phyloP scores from a whole-genome alignment of 306 rosid species.

The Vicia faba region DNA sequence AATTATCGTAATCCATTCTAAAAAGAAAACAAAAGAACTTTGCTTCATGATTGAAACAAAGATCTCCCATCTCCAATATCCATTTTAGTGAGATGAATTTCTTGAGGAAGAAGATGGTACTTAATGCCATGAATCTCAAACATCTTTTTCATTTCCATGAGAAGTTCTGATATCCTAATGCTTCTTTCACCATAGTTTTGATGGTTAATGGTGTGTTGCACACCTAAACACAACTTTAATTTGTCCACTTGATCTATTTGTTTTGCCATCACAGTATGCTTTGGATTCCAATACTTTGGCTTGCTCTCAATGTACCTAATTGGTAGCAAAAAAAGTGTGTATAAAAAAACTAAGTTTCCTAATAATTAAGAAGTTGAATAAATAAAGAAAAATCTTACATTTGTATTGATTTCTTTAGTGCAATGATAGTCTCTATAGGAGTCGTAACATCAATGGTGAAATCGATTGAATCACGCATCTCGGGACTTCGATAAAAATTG shows the following conservation, averaged over 20 bases:
- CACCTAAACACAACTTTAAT: conserved; percentile 44
- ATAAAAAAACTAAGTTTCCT: neutral
- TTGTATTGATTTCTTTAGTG: conserved; percentile 58
- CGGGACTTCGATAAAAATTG: conserved; percentile 61
- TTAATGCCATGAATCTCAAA: conserved; percentile 52
- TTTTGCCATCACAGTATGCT: conserved; percentile 53
- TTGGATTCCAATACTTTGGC: conserved; percentile 62
- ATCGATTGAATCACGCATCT: conserved; percentile 51
- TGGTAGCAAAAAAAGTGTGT: neutral
- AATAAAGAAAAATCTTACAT: conserved; percentile 38
- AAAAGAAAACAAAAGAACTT: neutral
- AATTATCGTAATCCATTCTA: conserved; percentile 1
- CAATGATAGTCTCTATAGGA: conserved; percentile 51
- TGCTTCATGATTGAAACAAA: conserved; percentile 32
- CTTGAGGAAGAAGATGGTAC: conserved; percentile 54
- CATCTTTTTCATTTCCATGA: conserved; percentile 52
- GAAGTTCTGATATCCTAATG: conserved; percentile 48
- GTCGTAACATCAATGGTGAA: conserved; percentile 49
- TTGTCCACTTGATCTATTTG: conserved; percentile 53
- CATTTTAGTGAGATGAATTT: conserved; percentile 46
- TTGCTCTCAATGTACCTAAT: conserved; percentile 59
- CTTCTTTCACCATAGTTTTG: conserved; percentile 57
- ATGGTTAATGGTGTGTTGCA: conserved; percentile 62
- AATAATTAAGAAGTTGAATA: neutral
- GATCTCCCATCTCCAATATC: conserved; percentile 39